Conservation (phyloP, 129 eudicot species). For the Rutidosis leptorrhynchoides region DNA sequence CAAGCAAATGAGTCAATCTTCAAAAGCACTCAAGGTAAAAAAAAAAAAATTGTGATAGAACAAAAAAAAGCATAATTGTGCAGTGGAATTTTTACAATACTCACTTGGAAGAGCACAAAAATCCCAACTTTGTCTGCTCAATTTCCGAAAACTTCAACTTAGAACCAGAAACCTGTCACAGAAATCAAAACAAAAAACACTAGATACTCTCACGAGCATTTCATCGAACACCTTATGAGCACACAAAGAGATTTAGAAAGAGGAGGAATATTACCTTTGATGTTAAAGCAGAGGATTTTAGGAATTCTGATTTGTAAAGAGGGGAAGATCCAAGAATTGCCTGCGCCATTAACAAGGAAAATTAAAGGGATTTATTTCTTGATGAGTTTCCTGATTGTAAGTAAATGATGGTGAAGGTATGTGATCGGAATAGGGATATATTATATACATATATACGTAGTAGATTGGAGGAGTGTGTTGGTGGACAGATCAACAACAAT, state of each 20-base stretch:
- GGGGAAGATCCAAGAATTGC: conserved; percentile 42
- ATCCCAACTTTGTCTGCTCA: conserved; percentile 50
- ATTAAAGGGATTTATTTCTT: conserved; percentile 2
- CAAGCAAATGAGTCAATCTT: not conserved
- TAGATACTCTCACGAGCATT: not conserved
- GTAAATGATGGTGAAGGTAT: conserved; percentile 5
- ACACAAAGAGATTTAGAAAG: conserved; percentile 7
- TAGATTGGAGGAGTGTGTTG: not conserved
- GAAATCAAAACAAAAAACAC: conserved; percentile 3
- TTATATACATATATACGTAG: not conserved
- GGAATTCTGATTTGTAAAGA: conserved; percentile 32
- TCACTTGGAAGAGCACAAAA: conserved; percentile 39
- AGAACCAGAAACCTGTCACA: conserved; percentile 55
- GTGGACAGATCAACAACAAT: conserved; percentile 43
- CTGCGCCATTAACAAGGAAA: conserved; percentile 49
- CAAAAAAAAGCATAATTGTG: not conserved
- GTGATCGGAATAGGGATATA: not conserved
- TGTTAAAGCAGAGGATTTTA: conserved; percentile 28
- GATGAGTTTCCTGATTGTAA: conserved; percentile 23
- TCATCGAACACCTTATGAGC: conserved; percentile 27
- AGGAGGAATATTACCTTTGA: conserved; percentile 39
- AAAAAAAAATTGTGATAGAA: not conserved
- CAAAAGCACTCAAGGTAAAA: not conserved
- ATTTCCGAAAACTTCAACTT: conserved; percentile 46
- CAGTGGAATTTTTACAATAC: conserved; percentile 5